Evolutionary conservation across 1,139 yeast species (phyloP).

Genomic region (Sugiyamaella paludigena): DNA sequence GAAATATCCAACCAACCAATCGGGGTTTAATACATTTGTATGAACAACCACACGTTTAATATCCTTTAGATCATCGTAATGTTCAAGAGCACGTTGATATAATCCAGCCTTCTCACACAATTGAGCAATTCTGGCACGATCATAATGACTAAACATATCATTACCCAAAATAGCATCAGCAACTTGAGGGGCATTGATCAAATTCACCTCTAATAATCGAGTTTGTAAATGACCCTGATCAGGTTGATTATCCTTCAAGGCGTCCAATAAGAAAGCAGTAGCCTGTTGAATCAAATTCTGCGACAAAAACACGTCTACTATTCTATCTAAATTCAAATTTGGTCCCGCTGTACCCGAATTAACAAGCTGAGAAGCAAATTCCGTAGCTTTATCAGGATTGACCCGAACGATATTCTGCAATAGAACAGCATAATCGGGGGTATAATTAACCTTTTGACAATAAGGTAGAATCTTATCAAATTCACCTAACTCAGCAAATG

Average conservation of each 20-base stretch:
- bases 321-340: slow-evolving; percentile 78
- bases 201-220: slow-evolving; percentile 85
- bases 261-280: slow-evolving; percentile 96
- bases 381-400: slow-evolving; percentile 97
- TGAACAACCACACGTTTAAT: slow-evolving; percentile 93
- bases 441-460: slow-evolving; percentile 83
- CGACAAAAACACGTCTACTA: slow-evolving; percentile 91
- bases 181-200: slow-evolving; percentile 96
- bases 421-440: slow-evolving; percentile 87
- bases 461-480: slow-evolving; percentile 94
- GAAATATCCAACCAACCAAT: slow-evolving; percentile 90
- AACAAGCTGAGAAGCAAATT: slow-evolving; percentile 86
- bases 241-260: slow-evolving; percentile 89
- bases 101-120: slow-evolving; percentile 94
- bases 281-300: slow-evolving; percentile 97
- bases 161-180: slow-evolving; percentile 98
- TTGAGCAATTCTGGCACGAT: slow-evolving; percentile 86
- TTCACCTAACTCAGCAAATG: slow-evolving; percentile 93
- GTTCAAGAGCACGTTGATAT: slow-evolving; percentile 91
- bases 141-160: slow-evolving; percentile 93
- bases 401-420: slow-evolving; percentile 88
- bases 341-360: slow-evolving; percentile 59
- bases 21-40: slow-evolving; percentile 80
- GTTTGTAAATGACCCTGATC: slow-evolving; percentile 97
- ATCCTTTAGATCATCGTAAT: slow-evolving; percentile 90